These are phyloP conservation scores for Sarocladiaceae sp. DNA, from an alignment of 2,329 filamentous ascomycete species.

Conservation along the genomic window DNA sequence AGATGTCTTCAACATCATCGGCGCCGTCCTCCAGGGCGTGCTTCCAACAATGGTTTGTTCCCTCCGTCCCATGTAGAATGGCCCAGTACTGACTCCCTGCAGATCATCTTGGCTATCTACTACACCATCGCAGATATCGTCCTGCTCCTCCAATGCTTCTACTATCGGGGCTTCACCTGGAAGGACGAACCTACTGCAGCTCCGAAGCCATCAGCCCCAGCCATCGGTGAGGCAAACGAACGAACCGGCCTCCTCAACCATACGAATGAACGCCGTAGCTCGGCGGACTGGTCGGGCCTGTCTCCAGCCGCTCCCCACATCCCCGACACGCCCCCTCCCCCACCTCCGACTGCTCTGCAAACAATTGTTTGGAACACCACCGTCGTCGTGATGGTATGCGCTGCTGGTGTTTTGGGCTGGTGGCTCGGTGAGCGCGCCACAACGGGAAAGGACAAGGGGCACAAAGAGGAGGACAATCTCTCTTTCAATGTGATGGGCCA, in stretches of 20 bases:
- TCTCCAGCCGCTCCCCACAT: slow-evolving; percentile 80
- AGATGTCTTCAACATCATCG: slow-evolving; percentile 94
- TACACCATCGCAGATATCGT: slow-evolving; percentile 91
- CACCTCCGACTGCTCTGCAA: slow-evolving; percentile 47
- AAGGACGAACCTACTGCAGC: slow-evolving; percentile 43
- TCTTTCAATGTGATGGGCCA: slow-evolving; percentile 75
- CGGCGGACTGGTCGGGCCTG: slow-evolving; percentile 51
- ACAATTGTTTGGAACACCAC: slow-evolving; percentile 65
- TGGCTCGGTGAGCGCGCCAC: slow-evolving; percentile 49
- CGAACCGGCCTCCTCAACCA: slow-evolving; percentile 43
- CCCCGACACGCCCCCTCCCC: slow-evolving; percentile 37
- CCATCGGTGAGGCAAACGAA: slow-evolving; percentile 39
- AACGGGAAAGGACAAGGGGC: slow-evolving; percentile 30
- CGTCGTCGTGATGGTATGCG: slow-evolving; percentile 73
- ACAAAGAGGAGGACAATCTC: slow-evolving; percentile 40
- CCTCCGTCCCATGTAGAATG: not conserved
- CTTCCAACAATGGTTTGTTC: slow-evolving; percentile 75
- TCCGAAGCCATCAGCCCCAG: slow-evolving; percentile 30
- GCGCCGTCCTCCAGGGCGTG: slow-evolving; percentile 85
- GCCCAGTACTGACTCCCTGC: slow-evolving; percentile 1
- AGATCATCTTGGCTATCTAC: slow-evolving; percentile 86
- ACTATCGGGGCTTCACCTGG: slow-evolving; percentile 81
- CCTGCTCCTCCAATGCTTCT: slow-evolving; percentile 84
- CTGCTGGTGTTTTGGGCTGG: slow-evolving; percentile 81
- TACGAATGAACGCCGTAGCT: slow-evolving; percentile 43